A percentile compares a stretch with the other conserved stretches of the same genome.
Evolutionary conservation across 2,329 filamentous ascomycete species (phyloP).

Genomic region (Trichoderma pleuroti): DNA sequence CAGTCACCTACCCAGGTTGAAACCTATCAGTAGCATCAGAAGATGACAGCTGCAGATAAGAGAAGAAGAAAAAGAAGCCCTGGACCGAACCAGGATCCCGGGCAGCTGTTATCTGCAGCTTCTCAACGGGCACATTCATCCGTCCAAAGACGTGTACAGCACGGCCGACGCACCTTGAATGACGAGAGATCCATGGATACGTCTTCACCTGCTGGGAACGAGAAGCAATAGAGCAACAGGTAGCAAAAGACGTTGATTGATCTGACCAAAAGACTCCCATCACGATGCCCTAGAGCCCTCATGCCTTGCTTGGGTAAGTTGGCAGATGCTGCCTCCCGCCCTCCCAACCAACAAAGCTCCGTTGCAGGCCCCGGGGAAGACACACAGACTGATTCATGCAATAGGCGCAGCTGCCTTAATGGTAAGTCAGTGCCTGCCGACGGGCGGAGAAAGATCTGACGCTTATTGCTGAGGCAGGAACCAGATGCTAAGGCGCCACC

Average conservation of each 20-base stretch:
- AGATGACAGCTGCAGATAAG: not conserved
- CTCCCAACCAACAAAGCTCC: not conserved
- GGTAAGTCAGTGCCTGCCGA: conserved; percentile 3
- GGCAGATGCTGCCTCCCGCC: not conserved
- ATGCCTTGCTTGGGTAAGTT: not conserved
- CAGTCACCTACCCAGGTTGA: too few relatives aligned
- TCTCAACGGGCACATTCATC: not conserved
- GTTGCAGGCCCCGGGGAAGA: not conserved
- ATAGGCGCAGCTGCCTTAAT: not conserved
- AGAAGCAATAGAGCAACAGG: not conserved
- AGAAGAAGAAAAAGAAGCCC: not conserved
- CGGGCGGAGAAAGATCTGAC: conserved; percentile 15
- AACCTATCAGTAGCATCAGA: not conserved
- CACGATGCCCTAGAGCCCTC: not conserved
- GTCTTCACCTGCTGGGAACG: not conserved
- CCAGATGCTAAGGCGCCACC: conserved; percentile 17
- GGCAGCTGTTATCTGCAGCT: not conserved
- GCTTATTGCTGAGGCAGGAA: conserved; percentile 19
- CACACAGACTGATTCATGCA: not conserved
- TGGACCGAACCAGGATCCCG: not conserved
- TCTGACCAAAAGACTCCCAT: not conserved
- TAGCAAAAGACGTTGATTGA: not conserved
- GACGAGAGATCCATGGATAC: not conserved
- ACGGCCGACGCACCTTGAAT: not conserved
- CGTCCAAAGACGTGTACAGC: not conserved